Percentiles rank a stretch among this genome's conserved stretches.
Evolutionary conservation across 108 stramenopile genomes (phyloP).

Genomic region (Fistulifera pelliculosa): DNA sequence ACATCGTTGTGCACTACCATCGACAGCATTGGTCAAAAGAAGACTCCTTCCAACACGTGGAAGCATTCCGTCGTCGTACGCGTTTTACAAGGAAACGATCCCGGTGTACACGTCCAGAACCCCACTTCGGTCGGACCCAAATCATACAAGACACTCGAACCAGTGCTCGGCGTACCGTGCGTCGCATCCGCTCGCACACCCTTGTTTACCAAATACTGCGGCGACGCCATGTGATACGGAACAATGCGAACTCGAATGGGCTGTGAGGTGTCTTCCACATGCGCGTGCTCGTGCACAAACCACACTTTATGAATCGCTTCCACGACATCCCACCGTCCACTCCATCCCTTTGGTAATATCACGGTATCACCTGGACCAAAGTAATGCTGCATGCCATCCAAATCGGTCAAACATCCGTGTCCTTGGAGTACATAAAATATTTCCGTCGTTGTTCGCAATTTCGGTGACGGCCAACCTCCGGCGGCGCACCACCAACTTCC

Average conservation of each 20-base stretch:
- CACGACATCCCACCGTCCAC: conserved; percentile 66
- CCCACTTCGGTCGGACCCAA: conserved; percentile 49
- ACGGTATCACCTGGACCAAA: conserved; percentile 69
- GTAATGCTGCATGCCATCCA: conserved; percentile 43
- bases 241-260: conserved; percentile 39
- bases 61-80: conserved; percentile 19
- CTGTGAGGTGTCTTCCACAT: conserved; percentile 25
- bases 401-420: conserved; percentile 42
- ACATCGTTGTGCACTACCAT: conserved; percentile 39
- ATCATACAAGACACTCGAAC: conserved; percentile 36
- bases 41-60: conserved; percentile 43
- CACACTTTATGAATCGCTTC: conserved; percentile 60
- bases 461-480: conserved; percentile 60
- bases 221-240: conserved; percentile 28
- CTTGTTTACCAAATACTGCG: conserved; percentile 13
- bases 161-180: conserved; percentile 15
- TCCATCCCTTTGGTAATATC: conserved; percentile 57
- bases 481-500: conserved; percentile 58
- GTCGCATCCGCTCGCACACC: conserved; percentile 15
- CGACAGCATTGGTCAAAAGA: conserved; percentile 31
- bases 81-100: conserved; percentile 21
- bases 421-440: conserved; percentile 51
- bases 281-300: conserved; percentile 41
- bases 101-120: conserved; percentile 36
- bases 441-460: conserved; percentile 42